These are phyloP conservation scores for Biancaea sappan DNA, from an alignment of 306 rosid species.

Conservation along the genomic window DNA sequence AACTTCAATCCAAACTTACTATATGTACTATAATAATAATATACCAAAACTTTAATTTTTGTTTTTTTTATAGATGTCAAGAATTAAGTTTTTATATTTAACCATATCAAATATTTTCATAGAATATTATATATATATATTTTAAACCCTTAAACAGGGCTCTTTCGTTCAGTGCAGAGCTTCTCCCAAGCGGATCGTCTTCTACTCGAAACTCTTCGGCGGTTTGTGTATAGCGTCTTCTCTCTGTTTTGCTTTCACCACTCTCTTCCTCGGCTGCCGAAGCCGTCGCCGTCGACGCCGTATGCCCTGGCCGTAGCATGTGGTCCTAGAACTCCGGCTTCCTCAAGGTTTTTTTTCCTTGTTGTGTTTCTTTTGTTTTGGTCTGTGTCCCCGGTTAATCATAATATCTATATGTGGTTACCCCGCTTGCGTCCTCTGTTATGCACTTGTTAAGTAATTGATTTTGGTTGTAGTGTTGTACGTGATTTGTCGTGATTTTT, in stretches of 20 bases:
- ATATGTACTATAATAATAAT: background rate
- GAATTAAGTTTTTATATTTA: no score
- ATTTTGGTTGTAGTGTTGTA: background rate
- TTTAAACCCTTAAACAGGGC: slow-evolving; percentile 11
- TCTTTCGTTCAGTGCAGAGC: background rate
- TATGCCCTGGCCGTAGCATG: background rate
- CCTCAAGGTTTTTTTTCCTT: slow-evolving; percentile 30
- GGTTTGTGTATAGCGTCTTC: background rate
- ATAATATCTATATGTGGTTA: background rate
- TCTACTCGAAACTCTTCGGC: background rate
- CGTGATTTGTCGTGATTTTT: slow-evolving; percentile 2
- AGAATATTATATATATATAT: background rate
- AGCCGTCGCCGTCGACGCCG: slow-evolving; percentile 22
- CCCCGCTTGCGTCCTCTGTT: background rate
- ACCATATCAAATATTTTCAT: no score
- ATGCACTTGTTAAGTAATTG: background rate
- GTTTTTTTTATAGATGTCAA: background rate
- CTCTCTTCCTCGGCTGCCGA: background rate
- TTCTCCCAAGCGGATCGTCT: background rate
- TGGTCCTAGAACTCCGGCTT: background rate
- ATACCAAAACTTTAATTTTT: background rate
- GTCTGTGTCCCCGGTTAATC: background rate
- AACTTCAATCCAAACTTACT: background rate
- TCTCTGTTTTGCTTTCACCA: background rate
- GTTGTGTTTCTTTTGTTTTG: background rate